phyloP scores from a whole-genome alignment of 345 rosid genomes.

The Salix arbutifolia region DNA sequence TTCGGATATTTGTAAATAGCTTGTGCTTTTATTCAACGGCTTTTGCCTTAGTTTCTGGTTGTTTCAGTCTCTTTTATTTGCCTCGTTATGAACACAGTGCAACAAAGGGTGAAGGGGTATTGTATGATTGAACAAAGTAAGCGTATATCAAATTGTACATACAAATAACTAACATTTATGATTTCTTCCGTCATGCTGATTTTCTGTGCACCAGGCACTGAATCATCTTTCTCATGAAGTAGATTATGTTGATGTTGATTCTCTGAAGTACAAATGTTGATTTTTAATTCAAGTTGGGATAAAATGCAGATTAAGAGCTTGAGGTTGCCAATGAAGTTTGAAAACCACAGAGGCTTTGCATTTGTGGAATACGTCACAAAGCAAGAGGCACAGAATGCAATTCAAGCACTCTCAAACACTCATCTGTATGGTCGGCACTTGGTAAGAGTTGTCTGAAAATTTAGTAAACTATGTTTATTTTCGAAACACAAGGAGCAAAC shows the following conservation, averaged over 20 bases:
- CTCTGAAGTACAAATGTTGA: not conserved
- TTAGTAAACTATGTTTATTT: not conserved
- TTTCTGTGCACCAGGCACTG: not conserved
- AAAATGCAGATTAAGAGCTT: slow-evolving; percentile 69
- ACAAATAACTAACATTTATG: not conserved
- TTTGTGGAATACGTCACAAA: slow-evolving; percentile 84
- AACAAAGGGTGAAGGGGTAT: not conserved
- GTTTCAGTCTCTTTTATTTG: too few relatives aligned
- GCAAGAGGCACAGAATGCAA: slow-evolving; percentile 82
- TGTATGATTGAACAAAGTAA: not conserved
- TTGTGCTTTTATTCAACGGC: too few relatives aligned
- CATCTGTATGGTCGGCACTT: slow-evolving; percentile 86
- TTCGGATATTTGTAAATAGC: too few relatives aligned
- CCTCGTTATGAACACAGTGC: not conserved
- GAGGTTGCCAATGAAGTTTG: slow-evolving; percentile 77
- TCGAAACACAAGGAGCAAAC: not conserved
- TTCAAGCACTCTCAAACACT: slow-evolving; percentile 61
- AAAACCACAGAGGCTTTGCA: slow-evolving; percentile 75
- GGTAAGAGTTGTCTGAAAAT: slow-evolving; percentile 42
- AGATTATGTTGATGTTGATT: not conserved
- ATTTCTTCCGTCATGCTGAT: too few relatives aligned
- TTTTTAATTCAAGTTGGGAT: not conserved
- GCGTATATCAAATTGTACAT: not conserved
- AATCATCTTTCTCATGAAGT: not conserved
- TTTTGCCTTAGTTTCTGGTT: not conserved